These are phyloP conservation scores for Sequoia sempervirens DNA, from an alignment of 75 land plant genomes.

Conservation along the genomic window DNA sequence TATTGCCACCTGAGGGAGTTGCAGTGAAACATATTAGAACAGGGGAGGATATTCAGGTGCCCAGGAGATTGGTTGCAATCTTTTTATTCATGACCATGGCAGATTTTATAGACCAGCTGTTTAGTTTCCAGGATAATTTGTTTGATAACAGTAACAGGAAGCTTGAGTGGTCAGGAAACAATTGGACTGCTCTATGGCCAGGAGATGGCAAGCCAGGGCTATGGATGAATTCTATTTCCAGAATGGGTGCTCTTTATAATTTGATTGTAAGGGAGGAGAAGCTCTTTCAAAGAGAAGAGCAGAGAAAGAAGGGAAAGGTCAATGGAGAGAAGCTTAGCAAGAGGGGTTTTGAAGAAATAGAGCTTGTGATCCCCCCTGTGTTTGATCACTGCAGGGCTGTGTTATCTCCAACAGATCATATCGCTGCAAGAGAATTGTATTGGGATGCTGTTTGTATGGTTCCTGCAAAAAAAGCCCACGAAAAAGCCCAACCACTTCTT, in stretches of 20 bases:
- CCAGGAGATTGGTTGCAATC: constrained; percentile 65
- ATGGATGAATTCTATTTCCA: constrained; percentile 51
- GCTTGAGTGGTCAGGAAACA: constrained; percentile 20
- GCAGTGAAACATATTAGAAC: constrained; percentile 73
- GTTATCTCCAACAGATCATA: constrained; percentile 51
- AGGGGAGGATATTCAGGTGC: constrained; percentile 69
- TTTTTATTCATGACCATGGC: constrained; percentile 28
- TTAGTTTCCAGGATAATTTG: constrained; percentile 65
- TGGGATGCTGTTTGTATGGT: constrained; percentile 59
- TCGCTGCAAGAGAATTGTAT: constrained; percentile 66
- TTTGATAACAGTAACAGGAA: constrained; percentile 65
- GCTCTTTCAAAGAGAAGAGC: constrained; percentile 11
- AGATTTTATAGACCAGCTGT: constrained; percentile 65
- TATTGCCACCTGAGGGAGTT: constrained; percentile 68
- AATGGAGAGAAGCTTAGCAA: background rate
- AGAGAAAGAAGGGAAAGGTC: background rate
- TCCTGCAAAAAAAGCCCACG: constrained; percentile 5
- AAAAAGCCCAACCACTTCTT: constrained; percentile 44
- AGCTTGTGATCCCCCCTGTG: constrained; percentile 66
- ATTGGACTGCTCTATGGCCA: constrained; percentile 60
- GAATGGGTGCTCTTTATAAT: constrained; percentile 32
- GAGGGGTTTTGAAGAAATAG: constrained; percentile 26
- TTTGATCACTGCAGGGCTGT: constrained; percentile 65
- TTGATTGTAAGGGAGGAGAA: constrained; percentile 66
- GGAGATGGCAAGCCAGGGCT: constrained; percentile 83